phyloP scores from a whole-genome alignment of 2,329 filamentous ascomycete genomes.

The Fusarium irregulare region DNA sequence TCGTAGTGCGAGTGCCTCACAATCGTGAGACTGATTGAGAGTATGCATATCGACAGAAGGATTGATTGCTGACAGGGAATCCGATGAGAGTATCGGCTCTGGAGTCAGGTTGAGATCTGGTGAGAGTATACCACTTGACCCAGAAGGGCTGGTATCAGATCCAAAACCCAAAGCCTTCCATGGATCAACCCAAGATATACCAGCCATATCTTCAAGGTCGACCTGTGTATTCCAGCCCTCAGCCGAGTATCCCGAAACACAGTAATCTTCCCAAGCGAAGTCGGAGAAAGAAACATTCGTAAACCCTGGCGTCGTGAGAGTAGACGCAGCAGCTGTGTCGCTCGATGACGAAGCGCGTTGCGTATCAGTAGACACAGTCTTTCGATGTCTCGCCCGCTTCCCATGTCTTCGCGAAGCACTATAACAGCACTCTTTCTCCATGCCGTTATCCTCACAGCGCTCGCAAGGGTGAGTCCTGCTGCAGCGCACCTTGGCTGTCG shows the following conservation, averaged over 20 bases:
- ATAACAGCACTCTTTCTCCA: constrained; percentile 23
- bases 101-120: not conserved
- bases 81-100: not conserved
- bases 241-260: not conserved
- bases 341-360: not conserved
- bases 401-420: constrained; percentile 26
- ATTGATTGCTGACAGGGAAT: not conserved
- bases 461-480: constrained; percentile 36
- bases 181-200: constrained; percentile 19
- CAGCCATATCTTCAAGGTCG: constrained; percentile 16
- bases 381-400: constrained; percentile 23
- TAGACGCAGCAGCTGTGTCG: not conserved
- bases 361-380: constrained; percentile 1
- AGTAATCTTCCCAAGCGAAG: constrained; percentile 9
- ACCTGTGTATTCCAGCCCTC: constrained; percentile 18
- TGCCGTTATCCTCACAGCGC: constrained; percentile 28
- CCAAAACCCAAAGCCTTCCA: constrained; percentile 1
- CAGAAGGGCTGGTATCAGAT: constrained; percentile 10
- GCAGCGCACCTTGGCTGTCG: constrained; percentile 34
- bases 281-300: constrained; percentile 1
- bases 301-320: not conserved
- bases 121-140: constrained; percentile 12
- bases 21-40: constrained; percentile 7
- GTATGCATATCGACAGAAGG: not conserved
- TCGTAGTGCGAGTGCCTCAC: constrained; percentile 17